Percentiles rank a stretch among this genome's conserved stretches.
Evolutionary conservation across 768 basidiomycete species (phyloP).

Genomic region (Phlebiopsis flavidoalba): DNA sequence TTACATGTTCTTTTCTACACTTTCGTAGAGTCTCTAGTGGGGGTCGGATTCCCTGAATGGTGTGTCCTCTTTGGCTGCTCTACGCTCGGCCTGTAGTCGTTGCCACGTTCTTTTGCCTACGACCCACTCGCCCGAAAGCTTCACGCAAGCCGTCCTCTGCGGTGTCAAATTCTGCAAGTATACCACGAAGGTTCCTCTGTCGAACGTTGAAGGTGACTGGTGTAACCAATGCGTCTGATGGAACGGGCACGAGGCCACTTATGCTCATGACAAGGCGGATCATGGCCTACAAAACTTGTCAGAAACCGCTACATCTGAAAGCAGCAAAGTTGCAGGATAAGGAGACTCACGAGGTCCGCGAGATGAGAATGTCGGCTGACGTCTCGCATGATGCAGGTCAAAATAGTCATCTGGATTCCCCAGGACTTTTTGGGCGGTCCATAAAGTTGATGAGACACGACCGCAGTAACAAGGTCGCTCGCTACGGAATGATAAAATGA

Average conservation of each 20-base stretch:
- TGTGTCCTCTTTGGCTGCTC: constrained; percentile 26
- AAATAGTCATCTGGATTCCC: constrained; percentile 93
- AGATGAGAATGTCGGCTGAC: constrained; percentile 76
- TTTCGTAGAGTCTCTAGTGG: constrained; percentile 18
- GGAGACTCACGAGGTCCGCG: constrained; percentile 65
- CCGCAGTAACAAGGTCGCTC: constrained; percentile 51
- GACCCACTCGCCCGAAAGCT: constrained; percentile 93
- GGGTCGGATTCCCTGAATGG: constrained; percentile 3
- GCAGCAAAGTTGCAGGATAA: not conserved
- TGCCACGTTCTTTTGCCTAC: constrained; percentile 92
- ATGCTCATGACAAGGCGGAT: constrained; percentile 69
- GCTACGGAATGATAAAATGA: constrained; percentile 23
- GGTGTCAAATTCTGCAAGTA: constrained; percentile 70
- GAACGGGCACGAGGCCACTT: constrained; percentile 77
- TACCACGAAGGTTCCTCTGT: constrained; percentile 67
- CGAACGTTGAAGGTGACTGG: constrained; percentile 88
- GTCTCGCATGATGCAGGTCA: constrained; percentile 81
- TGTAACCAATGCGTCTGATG: constrained; percentile 90
- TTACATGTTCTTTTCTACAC: constrained; percentile 72
- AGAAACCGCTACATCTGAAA: not conserved
- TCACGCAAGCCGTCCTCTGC: constrained; percentile 75
- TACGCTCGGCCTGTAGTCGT: constrained; percentile 78
- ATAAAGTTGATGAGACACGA: constrained; percentile 74
- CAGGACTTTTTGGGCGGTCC: constrained; percentile 88
- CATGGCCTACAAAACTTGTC: constrained; percentile 28